Percentiles rank a stretch among this genome's conserved stretches.
Conservation (phyloP, 441 rosid species). For the Hura crepitans region DNA sequence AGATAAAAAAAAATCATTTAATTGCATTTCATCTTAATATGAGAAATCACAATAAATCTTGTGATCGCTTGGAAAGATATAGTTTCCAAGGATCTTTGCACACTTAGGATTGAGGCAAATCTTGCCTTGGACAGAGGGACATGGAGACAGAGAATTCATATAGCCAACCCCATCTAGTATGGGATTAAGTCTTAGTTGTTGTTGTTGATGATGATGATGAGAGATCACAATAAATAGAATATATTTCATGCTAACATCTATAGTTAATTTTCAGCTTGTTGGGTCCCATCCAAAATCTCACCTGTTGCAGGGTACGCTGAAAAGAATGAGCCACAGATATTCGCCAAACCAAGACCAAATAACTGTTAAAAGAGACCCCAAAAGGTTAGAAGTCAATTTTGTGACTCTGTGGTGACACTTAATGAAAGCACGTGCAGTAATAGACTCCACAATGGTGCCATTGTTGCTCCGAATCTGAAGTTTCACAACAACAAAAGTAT, state of each 20-base stretch:
- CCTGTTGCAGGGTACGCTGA: constrained; percentile 89
- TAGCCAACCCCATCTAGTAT: no score
- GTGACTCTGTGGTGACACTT: not conserved
- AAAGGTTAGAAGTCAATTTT: constrained; percentile 15
- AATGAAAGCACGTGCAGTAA: not conserved
- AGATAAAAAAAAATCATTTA: not conserved
- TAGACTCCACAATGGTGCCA: not conserved
- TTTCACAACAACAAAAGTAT: not conserved
- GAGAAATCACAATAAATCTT: no score
- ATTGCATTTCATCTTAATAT: no score
- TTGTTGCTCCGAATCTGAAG: not conserved
- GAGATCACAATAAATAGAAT: constrained; percentile 2
- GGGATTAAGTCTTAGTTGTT: no score
- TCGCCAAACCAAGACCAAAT: constrained; percentile 89
- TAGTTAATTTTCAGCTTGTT: constrained; percentile 14
- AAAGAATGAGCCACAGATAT: constrained; percentile 77
- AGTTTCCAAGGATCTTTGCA: no score
- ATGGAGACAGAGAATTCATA: no score
- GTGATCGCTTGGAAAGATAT: no score
- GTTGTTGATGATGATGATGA: no score
- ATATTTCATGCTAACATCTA: constrained; percentile 10
- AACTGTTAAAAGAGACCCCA: constrained; percentile 45
- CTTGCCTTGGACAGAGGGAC: no score
- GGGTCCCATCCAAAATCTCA: constrained; percentile 29
- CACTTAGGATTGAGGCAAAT: no score